Base-by-base conservation (phyloP, 1,139 yeast genomes). In the Debaryomyces robertsiae region DNA sequence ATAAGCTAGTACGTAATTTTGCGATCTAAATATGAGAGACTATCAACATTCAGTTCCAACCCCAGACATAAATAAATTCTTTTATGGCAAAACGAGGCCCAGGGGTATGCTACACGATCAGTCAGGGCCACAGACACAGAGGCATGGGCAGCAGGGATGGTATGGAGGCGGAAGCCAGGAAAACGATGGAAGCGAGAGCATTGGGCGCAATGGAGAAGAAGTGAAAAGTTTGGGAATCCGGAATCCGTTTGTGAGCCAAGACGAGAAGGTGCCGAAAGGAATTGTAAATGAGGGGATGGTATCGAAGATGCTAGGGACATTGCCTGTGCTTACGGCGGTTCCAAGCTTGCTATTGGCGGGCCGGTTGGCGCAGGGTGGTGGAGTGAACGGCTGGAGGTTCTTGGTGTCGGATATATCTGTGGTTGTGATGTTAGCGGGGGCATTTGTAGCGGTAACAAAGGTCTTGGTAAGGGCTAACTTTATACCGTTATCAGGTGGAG, bases 291-390 rank as follows among this genome's bases (percentile, higher is more conserved):
- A 11, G 17, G 14, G 17, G 32, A 29, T 19, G 13, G 17, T 27
- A 10, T 11, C 15, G 6, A 29, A 43, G 30, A 42, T 58, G 24
- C 34, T 60, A 36, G 55, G 57, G n/a, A 58, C 66, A 2, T 48
- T 63, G 30, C 68, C 68, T 1, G 55, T 61, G 11, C 48, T 64
- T 22, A 53, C 57, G 29, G 63, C 67, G 4, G 53, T 58, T 33
- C 61, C 67, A 4, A 52, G 61, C 32, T 45, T 61, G 28, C 48
- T 64, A 17, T 43, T 63, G 37, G 53, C 65, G 23, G 50, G 54
- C 29, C 42, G 47, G 13, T 40, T 56, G 46, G 46, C 55, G 3
- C 40, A 39, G 15, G 36, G 43, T n/a, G 41, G 46, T 3, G 34
- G 27, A 3, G 40, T 32, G 9, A 34, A 18, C 5, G 27, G 16